Base-by-base conservation (phyloP, 768 basidiomycete species). In the Atractiella rhizophila region DNA sequence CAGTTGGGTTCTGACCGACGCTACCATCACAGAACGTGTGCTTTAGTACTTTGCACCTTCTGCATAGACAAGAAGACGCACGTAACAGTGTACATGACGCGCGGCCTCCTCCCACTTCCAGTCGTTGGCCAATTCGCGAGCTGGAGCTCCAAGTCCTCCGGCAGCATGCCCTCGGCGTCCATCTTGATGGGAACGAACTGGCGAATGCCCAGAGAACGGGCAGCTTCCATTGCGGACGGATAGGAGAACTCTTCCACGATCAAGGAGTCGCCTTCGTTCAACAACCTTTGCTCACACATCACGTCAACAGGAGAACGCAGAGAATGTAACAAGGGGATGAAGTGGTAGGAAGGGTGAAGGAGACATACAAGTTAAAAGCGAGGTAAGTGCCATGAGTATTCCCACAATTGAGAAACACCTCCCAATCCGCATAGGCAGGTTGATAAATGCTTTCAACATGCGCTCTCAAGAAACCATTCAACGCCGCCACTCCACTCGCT, bases 1-100 rank as follows among this genome's bases (percentile, higher is more conserved):
- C 80, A 5, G 71, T 74, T 4, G 79, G 81, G 56, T 83, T 83
- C 59, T 83, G 78, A 21, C 76, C 77, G n/a, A 77, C 64, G 1
- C 78, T 76, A 11, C 38, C 30, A 36, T 28, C 24, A 23, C 10
- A 12, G 6, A 24, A 40, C 28, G 39, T 5, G 45, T 29, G 10
- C 33, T 37, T 28, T 43, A 40, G 7, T 33, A 26, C 13, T 24
- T 26, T 4, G 34, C n/a, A 21, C 0, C 5, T 2, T 4, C 16
- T 20, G 25, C 11, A 13, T 16, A 8, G 5, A 13, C 1, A 11
- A 23, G 13, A 21, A 8, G 9, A 13, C 40, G 20, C 36, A 42
- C 25, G 51, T 21, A 39, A 44, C 15, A 15, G 52, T 74, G 54
- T 78, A 78, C 57, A 78, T 63, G 24, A 77, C 66, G 51, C 67